Base-by-base conservation (phyloP, 116 monocot species). In the Zostera marina region DNA sequence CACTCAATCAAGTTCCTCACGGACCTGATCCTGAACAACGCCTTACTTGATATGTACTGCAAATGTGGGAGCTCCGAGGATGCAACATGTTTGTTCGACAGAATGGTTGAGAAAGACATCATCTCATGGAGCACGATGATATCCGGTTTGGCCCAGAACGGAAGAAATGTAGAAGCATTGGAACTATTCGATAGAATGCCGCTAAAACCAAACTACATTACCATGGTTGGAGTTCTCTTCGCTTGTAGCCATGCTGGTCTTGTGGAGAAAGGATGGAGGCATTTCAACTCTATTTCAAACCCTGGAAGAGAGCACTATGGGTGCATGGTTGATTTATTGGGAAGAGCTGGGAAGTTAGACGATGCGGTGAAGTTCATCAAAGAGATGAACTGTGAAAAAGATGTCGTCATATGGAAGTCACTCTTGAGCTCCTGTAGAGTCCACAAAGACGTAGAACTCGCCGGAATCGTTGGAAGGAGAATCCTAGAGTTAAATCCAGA, bases 101-200 rank as follows among this genome's bases (percentile, higher is more conserved):
- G 74, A 59, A 84, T 84, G 79, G 12, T 3, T 1, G 66, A 65
- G 54, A 76, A 60, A 61, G 90, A 90, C 66, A 79, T 90, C 40
- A 81, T 90, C 26, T 90, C 79, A 10, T 90, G 90, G 84, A 90
- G 90, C 52, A 84, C 84, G 1, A 84, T 90, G 79, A 84, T 90
- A 11, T 76, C 84, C 0, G 84, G 90, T 14, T 60, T 90, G 53
- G 90, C 81, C 26, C 84, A 81, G 67, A 90, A 84, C 42, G 90
- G 81, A 11, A 45, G 44, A 21, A 51, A 19, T 13, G 19, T 38
- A 66, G 61, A 58, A 79, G 79, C 90, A 15, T 53, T 84, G 67
- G 52, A 42, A 16, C 70, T 81, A 5, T 90, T 84, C 39, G 68
- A 75, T 1, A 61, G 84, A 72, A 71, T 40, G 41, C 39, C 1